A percentile compares a stretch with the other conserved stretches of the same genome.
Evolutionary conservation across 2,329 filamentous ascomycete genomes (phyloP).

Genomic region (Colletotrichum cordylinicola): DNA sequence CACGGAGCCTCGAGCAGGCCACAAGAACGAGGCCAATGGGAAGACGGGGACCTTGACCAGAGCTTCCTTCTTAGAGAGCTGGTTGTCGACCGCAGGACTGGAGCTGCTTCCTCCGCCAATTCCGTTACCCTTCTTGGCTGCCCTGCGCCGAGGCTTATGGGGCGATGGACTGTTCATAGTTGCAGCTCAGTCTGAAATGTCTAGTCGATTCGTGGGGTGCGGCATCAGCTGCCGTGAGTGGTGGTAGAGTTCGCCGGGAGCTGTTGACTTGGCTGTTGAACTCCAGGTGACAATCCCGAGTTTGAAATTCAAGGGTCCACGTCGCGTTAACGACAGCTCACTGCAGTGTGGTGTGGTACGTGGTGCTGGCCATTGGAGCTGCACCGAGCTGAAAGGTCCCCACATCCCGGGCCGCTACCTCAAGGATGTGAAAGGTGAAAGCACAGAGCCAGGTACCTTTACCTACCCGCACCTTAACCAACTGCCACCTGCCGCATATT

Average conservation of each 20-base stretch:
- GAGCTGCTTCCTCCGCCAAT: neutral
- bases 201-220: neutral
- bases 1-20: constrained; percentile 82
- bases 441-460: neutral
- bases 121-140: constrained; percentile 47
- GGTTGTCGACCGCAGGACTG: neutral
- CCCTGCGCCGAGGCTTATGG: constrained; percentile 65
- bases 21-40: constrained; percentile 91
- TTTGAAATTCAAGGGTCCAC: constrained; percentile 19
- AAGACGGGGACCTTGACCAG: constrained; percentile 73
- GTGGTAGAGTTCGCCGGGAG: neutral
- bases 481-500: neutral
- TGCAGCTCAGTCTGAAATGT: constrained; percentile 27
- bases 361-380: neutral
- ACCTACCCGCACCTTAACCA: neutral
- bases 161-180: constrained; percentile 60
- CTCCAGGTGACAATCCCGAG: neutral
- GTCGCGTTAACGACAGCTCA: constrained; percentile 7
- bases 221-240: neutral
- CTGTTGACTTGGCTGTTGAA: neutral
- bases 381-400: constrained; percentile 5
- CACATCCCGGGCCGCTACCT: constrained; percentile 16
- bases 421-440: too few species aligned
- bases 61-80: constrained; percentile 42
- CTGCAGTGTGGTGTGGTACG: neutral